Base-by-base conservation (phyloP, 1,284 basidiomycete species). In the Cryptococcus deneoformans region DNA sequence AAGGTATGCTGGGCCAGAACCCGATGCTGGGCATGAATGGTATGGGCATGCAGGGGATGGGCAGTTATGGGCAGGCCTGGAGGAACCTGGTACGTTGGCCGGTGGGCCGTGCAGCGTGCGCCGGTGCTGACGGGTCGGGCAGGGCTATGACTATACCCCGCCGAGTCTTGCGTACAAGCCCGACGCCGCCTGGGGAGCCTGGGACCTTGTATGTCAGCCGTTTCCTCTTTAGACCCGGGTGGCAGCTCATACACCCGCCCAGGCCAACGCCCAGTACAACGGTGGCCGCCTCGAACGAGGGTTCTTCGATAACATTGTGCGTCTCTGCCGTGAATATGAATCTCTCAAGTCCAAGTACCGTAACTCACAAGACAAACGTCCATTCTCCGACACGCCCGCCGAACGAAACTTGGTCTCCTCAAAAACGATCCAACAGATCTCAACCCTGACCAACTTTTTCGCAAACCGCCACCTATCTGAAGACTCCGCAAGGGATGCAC, bases 291-390 rank as follows among this genome's bases (percentile, higher is more conserved):
- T 77, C 12, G 70, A 74, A 38, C 50, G 72, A 40, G 60, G 62
- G n/a, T 72, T 75, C 59, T 72, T 75, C 46, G 72, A 77, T 50
- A 67, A 67, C 29, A 68, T 77, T 51, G 71, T 75, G 47, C 46
- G 74, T 68, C 24, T 56, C 36, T 40, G 55, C 37, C 52, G 58
- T 51, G 58, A 56, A 57, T 50, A 60, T 43, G 46, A 60, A 51
- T 20, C 37, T 12, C 45, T 59, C 9, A 52, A 52, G 36, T 34
- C 39, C 37, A 54, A 54, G 42, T 8, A 53, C 20, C 44, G 37
- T 44, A 12, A 36, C 52, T 58, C 39, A 50, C 54, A 56, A 54
- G 53, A 55, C 37, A 3, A 12, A 35, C 43, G 16, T 40, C 10
- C 10, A 34, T 35, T 37, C 12, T 12, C 57, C 47, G 50, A 50